Evolutionary conservation across 148 eudicot genomes (phyloP).

Genomic region (Agrostemma githago): DNA sequence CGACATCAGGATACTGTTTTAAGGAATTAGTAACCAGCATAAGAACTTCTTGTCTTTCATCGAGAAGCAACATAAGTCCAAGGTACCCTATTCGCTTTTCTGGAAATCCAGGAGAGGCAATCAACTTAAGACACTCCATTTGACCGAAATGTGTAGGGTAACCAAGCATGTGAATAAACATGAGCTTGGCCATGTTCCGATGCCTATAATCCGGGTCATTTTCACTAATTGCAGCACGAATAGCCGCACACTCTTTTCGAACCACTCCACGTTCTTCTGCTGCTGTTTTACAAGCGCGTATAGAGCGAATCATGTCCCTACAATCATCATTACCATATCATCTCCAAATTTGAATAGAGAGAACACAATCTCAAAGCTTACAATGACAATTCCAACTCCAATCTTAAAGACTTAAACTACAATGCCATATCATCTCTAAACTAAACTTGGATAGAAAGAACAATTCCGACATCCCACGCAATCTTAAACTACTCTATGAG

Average conservation of each 20-base stretch:
- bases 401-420: neutral
- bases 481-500: no score
- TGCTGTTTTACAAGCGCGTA: conserved; percentile 97
- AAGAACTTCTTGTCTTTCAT: conserved; percentile 98
- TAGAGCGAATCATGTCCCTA: conserved; percentile 99
- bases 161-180: conserved; percentile 99
- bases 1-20: conserved; percentile 80
- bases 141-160: conserved; percentile 99
- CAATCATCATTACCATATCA: conserved; percentile 19
- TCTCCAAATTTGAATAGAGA: neutral
- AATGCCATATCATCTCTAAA: no score
- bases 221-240: conserved; percentile 89
- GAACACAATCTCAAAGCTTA: neutral
- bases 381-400: neutral
- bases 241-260: conserved; percentile 96
- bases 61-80: conserved; percentile 97
- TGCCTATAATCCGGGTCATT: conserved; percentile 93
- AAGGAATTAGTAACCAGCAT: conserved; percentile 98
- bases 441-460: no score
- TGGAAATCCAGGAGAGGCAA: conserved; percentile 94
- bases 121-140: conserved; percentile 97
- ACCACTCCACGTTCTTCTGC: conserved; percentile 99
- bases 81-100: conserved; percentile 97
- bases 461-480: no score
- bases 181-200: conserved; percentile 94